Percentiles rank a stretch among this genome's conserved stretches.
Evolutionary conservation across 2,329 filamentous ascomycete species (phyloP).

Genomic region (Stachybotrys elegans): DNA sequence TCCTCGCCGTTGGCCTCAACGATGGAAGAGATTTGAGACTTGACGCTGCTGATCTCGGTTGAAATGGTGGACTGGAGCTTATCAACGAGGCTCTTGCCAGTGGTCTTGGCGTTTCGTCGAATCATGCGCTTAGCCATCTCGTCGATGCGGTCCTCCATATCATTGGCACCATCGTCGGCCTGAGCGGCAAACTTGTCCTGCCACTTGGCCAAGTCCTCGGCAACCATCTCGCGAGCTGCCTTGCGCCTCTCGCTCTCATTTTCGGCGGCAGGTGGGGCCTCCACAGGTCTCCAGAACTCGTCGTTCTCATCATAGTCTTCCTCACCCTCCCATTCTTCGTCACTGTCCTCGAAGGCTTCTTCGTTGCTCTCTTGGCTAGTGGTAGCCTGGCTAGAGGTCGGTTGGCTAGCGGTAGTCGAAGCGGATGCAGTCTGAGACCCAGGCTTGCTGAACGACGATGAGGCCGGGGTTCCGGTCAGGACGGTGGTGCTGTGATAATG

Average conservation of each 20-base stretch:
- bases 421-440: conserved; percentile 20
- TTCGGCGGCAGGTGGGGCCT: conserved; percentile 39
- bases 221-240: conserved; percentile 61
- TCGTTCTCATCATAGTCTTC: conserved; percentile 15
- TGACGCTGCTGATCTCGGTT: conserved; percentile 60
- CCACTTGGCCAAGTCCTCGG: conserved; percentile 77
- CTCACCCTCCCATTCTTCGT: conserved; percentile 24
- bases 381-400: too few relatives aligned
- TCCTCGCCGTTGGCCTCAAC: conserved; percentile 47
- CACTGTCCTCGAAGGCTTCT: too few relatives aligned
- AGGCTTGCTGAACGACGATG: conserved; percentile 30
- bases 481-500: conserved; percentile 10
- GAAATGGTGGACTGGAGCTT: conserved; percentile 65
- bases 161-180: conserved; percentile 69
- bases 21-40: conserved; percentile 60
- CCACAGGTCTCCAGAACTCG: conserved; percentile 28
- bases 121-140: conserved; percentile 55
- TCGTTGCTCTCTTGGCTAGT: too few relatives aligned
- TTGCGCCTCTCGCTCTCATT: conserved; percentile 51
- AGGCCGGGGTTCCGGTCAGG: conserved; percentile 19
- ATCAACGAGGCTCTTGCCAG: conserved; percentile 61
- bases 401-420: too few relatives aligned
- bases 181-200: conserved; percentile 82
- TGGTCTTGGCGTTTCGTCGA: conserved; percentile 57
- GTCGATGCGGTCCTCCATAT: conserved; percentile 66